phyloP scores from a whole-genome alignment of 2,329 filamentous ascomycete species.

The Balansia obtecta region DNA sequence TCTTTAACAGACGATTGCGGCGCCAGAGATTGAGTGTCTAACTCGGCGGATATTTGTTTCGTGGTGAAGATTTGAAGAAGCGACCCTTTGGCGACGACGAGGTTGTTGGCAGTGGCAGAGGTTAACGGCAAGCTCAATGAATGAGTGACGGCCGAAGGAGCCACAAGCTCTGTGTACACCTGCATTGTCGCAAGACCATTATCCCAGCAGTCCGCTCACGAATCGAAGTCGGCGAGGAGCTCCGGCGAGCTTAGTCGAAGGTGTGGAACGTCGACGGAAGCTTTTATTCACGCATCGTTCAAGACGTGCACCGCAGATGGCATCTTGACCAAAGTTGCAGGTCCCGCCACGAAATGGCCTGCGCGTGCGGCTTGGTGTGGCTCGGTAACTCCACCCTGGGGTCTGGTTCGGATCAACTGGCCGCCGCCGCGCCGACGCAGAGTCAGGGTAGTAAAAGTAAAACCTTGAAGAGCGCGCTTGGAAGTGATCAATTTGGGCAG shows the following conservation, averaged over 20 bases:
- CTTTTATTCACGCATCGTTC: background rate
- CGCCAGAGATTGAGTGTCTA: slow-evolving; percentile 33
- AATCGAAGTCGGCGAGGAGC: background rate
- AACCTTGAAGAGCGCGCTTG: too few relatives aligned
- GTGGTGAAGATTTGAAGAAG: slow-evolving; percentile 82
- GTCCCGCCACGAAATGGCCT: too few relatives aligned
- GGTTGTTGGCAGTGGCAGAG: slow-evolving; percentile 63
- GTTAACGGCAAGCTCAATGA: slow-evolving; percentile 70
- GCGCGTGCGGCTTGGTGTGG: background rate
- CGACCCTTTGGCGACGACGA: slow-evolving; percentile 85
- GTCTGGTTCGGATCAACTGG: slow-evolving; percentile 10
- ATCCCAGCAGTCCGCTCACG: slow-evolving; percentile 12
- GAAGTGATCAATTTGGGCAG: too few relatives aligned
- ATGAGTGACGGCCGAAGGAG: slow-evolving; percentile 88
- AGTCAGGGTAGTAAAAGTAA: too few relatives aligned
- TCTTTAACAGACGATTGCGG: slow-evolving; percentile 21
- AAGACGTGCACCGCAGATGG: background rate
- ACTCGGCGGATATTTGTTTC: slow-evolving; percentile 52
- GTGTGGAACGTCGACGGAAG: background rate
- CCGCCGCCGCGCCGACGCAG: slow-evolving; percentile 8
- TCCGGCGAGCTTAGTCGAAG: background rate
- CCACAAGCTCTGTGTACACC: slow-evolving; percentile 91
- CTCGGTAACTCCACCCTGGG: too few relatives aligned
- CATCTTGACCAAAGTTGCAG: background rate
- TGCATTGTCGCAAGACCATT: slow-evolving; percentile 54